Conservation (phyloP, 768 basidiomycete species). For the Phlebiopsis gigantea region DNA sequence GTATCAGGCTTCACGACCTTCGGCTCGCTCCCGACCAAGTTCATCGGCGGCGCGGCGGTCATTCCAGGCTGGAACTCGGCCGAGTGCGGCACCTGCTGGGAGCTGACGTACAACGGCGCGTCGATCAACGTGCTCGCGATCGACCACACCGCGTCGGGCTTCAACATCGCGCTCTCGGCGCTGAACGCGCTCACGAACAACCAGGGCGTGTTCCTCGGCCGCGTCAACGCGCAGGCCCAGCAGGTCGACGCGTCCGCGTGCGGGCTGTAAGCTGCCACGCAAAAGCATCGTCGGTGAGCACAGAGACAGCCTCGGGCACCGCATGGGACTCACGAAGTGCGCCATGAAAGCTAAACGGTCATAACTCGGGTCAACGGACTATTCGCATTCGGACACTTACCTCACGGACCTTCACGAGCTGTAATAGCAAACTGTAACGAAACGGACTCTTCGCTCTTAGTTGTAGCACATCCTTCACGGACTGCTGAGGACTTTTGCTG, state of each 20-base stretch:
- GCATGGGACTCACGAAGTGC: not conserved
- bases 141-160: conserved; percentile 38
- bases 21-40: conserved; percentile 44
- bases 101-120: conserved; percentile 42
- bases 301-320: too few relatives aligned
- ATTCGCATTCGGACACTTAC: not conserved
- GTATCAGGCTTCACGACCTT: conserved; percentile 40
- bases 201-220: conserved; percentile 20
- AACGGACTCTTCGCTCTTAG: not conserved
- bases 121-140: conserved; percentile 48
- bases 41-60: conserved; percentile 51
- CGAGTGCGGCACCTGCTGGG: conserved; percentile 58
- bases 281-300: not conserved
- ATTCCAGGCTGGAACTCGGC: conserved; percentile 47
- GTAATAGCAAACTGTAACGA: not conserved
- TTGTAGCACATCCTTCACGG: too few relatives aligned
- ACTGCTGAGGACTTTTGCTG: not conserved
- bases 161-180: conserved; percentile 31
- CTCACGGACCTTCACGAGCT: not conserved
- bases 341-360: not conserved
- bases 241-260: conserved; percentile 25
- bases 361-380: not conserved
- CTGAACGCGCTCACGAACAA: conserved; percentile 26
- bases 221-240: conserved; percentile 21
- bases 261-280: not conserved